phyloP scores from a whole-genome alignment of 2,329 filamentous ascomycete species.

The Venturia aucupariae region DNA sequence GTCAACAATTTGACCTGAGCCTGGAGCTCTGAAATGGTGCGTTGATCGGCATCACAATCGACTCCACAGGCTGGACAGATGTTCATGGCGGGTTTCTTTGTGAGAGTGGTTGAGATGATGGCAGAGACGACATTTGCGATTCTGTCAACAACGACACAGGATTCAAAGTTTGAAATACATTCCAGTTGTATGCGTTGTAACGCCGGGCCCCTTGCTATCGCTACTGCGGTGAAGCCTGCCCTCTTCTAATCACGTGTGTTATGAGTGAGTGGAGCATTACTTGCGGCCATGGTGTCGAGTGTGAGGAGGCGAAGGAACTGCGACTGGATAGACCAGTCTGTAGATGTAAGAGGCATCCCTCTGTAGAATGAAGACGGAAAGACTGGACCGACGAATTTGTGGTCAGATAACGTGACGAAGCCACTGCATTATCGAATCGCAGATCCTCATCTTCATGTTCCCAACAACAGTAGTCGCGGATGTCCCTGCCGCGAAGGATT shows the following conservation, averaged over 20 bases:
- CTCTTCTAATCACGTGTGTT: not conserved
- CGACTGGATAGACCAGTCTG: too few species aligned
- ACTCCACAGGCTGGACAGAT: not conserved
- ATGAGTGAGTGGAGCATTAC: too few species aligned
- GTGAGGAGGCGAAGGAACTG: not conserved
- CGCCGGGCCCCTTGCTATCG: not conserved
- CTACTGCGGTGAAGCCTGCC: too few species aligned
- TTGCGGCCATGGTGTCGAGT: not conserved
- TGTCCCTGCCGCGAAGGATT: not conserved
- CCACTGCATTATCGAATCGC: too few species aligned
- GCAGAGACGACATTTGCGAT: not conserved
- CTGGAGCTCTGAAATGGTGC: slow-evolving; percentile 59
- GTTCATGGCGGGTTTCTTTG: not conserved
- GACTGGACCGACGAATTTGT: too few species aligned
- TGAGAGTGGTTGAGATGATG: slow-evolving; percentile 3
- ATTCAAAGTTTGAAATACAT: not conserved
- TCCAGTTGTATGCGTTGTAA: not conserved
- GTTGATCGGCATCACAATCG: slow-evolving; percentile 28
- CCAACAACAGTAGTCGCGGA: not conserved
- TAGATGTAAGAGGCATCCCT: too few species aligned
- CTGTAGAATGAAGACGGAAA: too few species aligned
- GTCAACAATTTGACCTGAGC: slow-evolving; percentile 61
- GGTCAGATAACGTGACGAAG: not conserved
- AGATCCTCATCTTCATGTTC: not conserved
- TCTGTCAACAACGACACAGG: not conserved